A percentile compares a stretch with the other conserved stretches of the same genome.
These are phyloP conservation scores for Thielaviopsis populi DNA, from an alignment of 2,329 filamentous ascomycete genomes.

Conservation along the genomic window DNA sequence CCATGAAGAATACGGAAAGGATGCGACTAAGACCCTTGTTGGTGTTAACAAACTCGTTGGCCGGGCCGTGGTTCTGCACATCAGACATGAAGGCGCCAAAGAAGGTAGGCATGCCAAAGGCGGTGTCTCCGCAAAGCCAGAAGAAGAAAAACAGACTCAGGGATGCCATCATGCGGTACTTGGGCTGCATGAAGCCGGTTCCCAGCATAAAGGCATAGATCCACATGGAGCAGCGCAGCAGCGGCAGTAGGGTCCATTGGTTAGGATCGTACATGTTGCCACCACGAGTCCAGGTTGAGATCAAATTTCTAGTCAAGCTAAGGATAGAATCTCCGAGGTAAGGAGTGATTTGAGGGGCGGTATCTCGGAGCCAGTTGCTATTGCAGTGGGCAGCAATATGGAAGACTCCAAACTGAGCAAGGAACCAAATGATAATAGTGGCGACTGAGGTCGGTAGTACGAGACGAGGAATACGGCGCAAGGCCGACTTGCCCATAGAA, in stretches of 20 bases:
- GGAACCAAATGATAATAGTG: constrained; percentile 39
- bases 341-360: constrained; percentile 37
- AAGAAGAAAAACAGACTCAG: constrained; percentile 36
- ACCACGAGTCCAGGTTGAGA: constrained; percentile 36
- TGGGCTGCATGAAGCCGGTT: constrained; percentile 33
- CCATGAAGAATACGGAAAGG: constrained; percentile 34
- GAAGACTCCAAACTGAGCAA: constrained; percentile 41
- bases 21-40: constrained; percentile 30
- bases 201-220: constrained; percentile 39
- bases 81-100: constrained; percentile 48
- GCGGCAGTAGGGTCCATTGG: constrained; percentile 42
- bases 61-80: constrained; percentile 36
- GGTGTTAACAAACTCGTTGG: constrained; percentile 32
- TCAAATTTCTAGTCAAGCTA: constrained; percentile 29
- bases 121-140: constrained; percentile 25
- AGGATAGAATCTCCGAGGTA: constrained; percentile 18
- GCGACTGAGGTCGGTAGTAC: constrained; percentile 43
- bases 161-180: constrained; percentile 34
- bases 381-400: constrained; percentile 33
- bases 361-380: constrained; percentile 19
- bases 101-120: constrained; percentile 44
- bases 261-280: constrained; percentile 41
- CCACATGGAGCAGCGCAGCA: constrained; percentile 39
- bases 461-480: constrained; percentile 42
- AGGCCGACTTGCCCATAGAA: constrained; percentile 40